Percentiles rank a stretch among this genome's conserved stretches.
Evolutionary conservation across 75 land plant species (phyloP).

Genomic region (Selaginella tamariscina): DNA sequence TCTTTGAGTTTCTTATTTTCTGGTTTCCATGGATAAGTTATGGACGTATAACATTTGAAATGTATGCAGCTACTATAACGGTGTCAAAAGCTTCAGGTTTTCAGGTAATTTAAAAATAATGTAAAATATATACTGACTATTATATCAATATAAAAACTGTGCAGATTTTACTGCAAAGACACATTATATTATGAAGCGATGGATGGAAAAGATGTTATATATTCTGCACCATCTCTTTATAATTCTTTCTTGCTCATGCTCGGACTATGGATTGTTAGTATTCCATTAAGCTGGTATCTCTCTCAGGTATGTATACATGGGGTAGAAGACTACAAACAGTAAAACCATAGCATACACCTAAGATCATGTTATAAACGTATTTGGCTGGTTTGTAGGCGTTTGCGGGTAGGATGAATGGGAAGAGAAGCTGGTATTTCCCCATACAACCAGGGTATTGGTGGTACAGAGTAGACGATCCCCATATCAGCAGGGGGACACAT

Average conservation of each 20-base stretch:
- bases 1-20: background rate
- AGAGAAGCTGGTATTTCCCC: background rate
- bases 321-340: too few relatives aligned
- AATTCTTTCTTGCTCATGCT: background rate
- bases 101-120: background rate
- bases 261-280: background rate
- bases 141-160: too few relatives aligned
- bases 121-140: too few relatives aligned
- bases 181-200: too few relatives aligned
- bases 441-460: background rate
- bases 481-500: background rate
- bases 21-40: slow-evolving; percentile 1
- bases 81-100: background rate
- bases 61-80: background rate
- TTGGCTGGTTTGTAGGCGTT: background rate
- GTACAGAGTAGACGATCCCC: background rate
- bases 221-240: background rate
- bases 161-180: too few relatives aligned
- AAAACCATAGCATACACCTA: too few relatives aligned
- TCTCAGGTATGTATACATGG: background rate
- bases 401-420: background rate
- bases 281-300: background rate
- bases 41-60: background rate
- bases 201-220: too few relatives aligned
- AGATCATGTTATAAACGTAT: background rate